Percentiles rank a stretch among this genome's conserved stretches.
These are phyloP conservation scores for Penicillium sp. DNA, from an alignment of 2,329 filamentous ascomycete genomes.

Conservation along the genomic window DNA sequence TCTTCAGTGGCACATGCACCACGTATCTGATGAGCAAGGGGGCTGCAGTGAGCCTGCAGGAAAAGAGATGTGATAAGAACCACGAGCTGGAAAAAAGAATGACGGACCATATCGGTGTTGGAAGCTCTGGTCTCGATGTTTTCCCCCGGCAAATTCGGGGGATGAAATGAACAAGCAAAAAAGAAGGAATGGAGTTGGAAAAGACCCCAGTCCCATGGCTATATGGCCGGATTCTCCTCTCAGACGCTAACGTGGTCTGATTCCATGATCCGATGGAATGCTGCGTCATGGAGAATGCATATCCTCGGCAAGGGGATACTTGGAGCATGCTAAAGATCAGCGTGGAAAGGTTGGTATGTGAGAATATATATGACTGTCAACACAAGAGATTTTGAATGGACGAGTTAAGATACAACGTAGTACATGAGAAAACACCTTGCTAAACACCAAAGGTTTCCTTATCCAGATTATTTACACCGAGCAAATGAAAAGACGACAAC, in stretches of 20 bases:
- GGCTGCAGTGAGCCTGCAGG: constrained; percentile 21
- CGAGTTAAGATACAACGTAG: constrained; percentile 15
- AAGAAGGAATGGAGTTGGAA: neutral
- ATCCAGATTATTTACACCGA: constrained; percentile 21
- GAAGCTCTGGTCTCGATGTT: constrained; percentile 11
- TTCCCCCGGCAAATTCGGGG: constrained; percentile 8
- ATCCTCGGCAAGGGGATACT: constrained; percentile 15
- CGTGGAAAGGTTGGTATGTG: neutral
- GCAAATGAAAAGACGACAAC: no score
- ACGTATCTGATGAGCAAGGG: constrained; percentile 17
- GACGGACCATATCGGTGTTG: constrained; percentile 27
- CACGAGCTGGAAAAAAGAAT: constrained; percentile 22
- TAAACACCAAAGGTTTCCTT: constrained; percentile 16
- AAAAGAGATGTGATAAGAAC: constrained; percentile 19
- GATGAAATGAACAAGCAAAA: neutral
- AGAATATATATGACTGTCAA: neutral
- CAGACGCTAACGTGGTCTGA: neutral
- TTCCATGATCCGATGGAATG: constrained; percentile 19
- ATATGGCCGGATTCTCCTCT: constrained; percentile 9
- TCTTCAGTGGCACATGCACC: constrained; percentile 35
- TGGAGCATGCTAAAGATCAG: constrained; percentile 2
- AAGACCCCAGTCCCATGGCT: constrained; percentile 1
- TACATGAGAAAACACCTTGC: constrained; percentile 19
- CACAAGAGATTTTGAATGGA: constrained; percentile 19
- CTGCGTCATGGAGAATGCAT: constrained; percentile 25